Evolutionary conservation across 306 rosid genomes (phyloP).

Genomic region (Pyrus communis): DNA sequence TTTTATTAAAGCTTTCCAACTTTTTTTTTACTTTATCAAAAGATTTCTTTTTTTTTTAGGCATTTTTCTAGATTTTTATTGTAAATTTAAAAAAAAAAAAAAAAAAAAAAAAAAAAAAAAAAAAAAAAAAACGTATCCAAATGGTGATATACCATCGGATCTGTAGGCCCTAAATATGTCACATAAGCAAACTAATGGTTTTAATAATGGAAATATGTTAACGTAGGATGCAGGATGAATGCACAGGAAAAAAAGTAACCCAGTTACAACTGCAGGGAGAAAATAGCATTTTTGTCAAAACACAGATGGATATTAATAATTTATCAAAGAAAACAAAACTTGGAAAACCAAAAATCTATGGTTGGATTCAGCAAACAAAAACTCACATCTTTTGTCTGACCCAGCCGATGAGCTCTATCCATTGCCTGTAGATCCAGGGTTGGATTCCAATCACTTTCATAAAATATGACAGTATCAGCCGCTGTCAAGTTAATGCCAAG

Average conservation of each 20-base stretch:
- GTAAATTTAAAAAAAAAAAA: too few relatives aligned
- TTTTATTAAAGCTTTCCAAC: too few relatives aligned
- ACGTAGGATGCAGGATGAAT: neutral
- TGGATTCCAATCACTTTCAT: conserved; percentile 99
- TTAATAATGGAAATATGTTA: too few relatives aligned
- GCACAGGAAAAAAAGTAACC: too few relatives aligned
- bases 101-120: too few relatives aligned
- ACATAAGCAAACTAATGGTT: neutral
- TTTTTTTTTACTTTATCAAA: too few relatives aligned
- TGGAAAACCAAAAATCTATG: neutral
- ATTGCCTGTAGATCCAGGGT: conserved; percentile 95
- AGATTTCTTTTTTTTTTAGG: neutral
- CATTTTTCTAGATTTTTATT: neutral
- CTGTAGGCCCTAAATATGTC: too few relatives aligned
- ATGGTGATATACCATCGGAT: too few relatives aligned
- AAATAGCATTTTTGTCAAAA: too few relatives aligned
- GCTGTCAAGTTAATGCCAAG: conserved; percentile 99
- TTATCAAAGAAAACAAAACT: neutral
- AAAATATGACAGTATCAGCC: conserved; percentile 96
- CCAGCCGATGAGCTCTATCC: conserved; percentile 99
- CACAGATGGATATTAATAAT: neutral
- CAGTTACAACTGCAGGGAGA: too few relatives aligned
- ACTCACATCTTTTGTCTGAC: conserved; percentile 97
- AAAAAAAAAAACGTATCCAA: too few relatives aligned
- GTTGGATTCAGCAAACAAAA: neutral